A percentile compares a stretch with the other conserved stretches of the same genome.
phyloP scores from a whole-genome alignment of 768 basidiomycete species.

The Phlegmacium glaucopus region DNA sequence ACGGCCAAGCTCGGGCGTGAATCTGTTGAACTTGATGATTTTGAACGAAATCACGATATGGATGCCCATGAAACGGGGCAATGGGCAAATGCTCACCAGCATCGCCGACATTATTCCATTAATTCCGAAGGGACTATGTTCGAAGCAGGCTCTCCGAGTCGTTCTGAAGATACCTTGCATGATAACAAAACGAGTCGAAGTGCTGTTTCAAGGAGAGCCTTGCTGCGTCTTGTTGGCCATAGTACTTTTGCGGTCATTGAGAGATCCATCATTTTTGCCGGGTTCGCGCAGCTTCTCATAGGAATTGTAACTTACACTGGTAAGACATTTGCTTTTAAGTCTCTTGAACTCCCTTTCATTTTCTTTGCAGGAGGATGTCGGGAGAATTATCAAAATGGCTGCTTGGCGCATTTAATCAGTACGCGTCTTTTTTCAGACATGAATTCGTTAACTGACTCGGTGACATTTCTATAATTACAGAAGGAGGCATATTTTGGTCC shows the following conservation, averaged over 20 bases:
- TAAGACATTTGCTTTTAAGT: slow-evolving; percentile 8
- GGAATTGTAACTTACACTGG: slow-evolving; percentile 83
- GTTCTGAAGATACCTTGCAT: slow-evolving; percentile 59
- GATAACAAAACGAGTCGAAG: slow-evolving; percentile 27
- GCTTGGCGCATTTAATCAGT: slow-evolving; percentile 92
- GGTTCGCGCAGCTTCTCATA: slow-evolving; percentile 57
- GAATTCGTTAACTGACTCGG: slow-evolving; percentile 2
- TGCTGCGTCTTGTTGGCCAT: slow-evolving; percentile 40
- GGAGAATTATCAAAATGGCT: slow-evolving; percentile 72
- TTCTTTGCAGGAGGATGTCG: slow-evolving; percentile 66
- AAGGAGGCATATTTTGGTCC: slow-evolving; percentile 90
- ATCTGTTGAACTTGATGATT: slow-evolving; percentile 24
- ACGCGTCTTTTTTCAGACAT: slow-evolving; percentile 24
- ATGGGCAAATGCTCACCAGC: slow-evolving; percentile 50
- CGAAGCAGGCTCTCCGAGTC: slow-evolving; percentile 40
- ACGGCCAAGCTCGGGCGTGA: slow-evolving; percentile 37
- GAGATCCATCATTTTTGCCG: slow-evolving; percentile 66
- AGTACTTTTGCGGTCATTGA: slow-evolving; percentile 53
- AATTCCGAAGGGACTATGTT: slow-evolving; percentile 54
- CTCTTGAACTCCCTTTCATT: slow-evolving; percentile 5
- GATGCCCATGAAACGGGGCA: slow-evolving; percentile 41
- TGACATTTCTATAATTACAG: slow-evolving; percentile 32
- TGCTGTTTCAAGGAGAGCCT: slow-evolving; percentile 9
- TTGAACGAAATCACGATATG: slow-evolving; percentile 25
- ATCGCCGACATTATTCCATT: slow-evolving; percentile 41